These are phyloP conservation scores for Paramarasmius palmivorus DNA, from an alignment of 1,284 basidiomycete species.

Conservation along the genomic window DNA sequence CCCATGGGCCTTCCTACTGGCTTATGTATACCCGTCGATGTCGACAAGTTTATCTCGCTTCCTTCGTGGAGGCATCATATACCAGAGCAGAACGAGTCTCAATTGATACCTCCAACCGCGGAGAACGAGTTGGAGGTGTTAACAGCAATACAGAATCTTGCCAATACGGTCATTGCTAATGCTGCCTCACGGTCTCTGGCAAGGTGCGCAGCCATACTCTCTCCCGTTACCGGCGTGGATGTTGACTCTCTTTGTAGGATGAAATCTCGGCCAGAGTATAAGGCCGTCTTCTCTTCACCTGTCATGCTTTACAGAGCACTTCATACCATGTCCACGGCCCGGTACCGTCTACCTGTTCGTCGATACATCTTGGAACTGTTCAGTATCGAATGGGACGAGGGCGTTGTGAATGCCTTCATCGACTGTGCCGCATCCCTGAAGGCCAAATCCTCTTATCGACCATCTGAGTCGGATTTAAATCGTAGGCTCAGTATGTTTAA, in stretches of 20 bases:
- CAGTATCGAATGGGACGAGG: slow-evolving; percentile 71
- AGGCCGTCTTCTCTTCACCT: slow-evolving; percentile 75
- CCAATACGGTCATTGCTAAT: slow-evolving; percentile 95
- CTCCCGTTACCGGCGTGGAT: slow-evolving; percentile 6
- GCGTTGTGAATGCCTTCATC: slow-evolving; percentile 52
- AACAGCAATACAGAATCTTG: slow-evolving; percentile 89
- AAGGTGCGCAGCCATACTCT: slow-evolving; percentile 43
- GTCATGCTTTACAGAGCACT: slow-evolving; percentile 83
- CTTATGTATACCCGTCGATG: slow-evolving; percentile 83
- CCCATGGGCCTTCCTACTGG: slow-evolving; percentile 89
- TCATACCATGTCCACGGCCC: slow-evolving; percentile 83
- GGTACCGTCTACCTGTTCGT: slow-evolving; percentile 88
- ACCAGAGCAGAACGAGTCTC: slow-evolving; percentile 45
- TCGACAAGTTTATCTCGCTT: slow-evolving; percentile 82
- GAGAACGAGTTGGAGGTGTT: slow-evolving; percentile 86
- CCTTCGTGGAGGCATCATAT: slow-evolving; percentile 69
- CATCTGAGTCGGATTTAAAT: slow-evolving; percentile 44
- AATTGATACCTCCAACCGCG: slow-evolving; percentile 63
- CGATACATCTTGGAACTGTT: slow-evolving; percentile 94
- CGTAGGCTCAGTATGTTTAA: slow-evolving; percentile 60
- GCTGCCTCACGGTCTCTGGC: slow-evolving; percentile 86
- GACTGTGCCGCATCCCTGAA: slow-evolving; percentile 51
- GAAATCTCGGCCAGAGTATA: slow-evolving; percentile 78
- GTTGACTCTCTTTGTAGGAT: slow-evolving; percentile 49
- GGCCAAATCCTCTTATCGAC: slow-evolving; percentile 49